Conservation (phyloP, 495 filamentous ascomycete species). For the Podospora comata region DNA sequence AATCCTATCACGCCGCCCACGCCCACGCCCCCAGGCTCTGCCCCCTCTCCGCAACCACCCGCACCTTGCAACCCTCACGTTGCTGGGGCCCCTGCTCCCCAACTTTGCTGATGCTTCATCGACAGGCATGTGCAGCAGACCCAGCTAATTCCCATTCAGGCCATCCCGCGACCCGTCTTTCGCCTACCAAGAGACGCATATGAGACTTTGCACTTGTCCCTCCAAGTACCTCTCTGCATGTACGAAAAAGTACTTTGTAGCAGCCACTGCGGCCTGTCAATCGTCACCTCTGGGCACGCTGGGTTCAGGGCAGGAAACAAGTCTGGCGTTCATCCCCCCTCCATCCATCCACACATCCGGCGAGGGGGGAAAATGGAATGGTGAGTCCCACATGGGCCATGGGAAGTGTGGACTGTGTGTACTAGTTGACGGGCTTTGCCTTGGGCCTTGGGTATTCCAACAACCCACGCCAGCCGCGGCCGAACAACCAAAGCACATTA, state of each 20-base stretch:
- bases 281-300: background rate
- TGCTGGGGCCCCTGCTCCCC: slow-evolving; percentile 4
- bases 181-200: slow-evolving; percentile 14
- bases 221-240: background rate
- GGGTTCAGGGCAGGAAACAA: slow-evolving; percentile 16
- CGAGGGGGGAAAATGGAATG: background rate
- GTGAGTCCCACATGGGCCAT: background rate
- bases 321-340: background rate
- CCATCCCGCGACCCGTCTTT: slow-evolving; percentile 24
- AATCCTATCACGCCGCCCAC: slow-evolving; percentile 6
- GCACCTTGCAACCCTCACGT: slow-evolving; percentile 1
- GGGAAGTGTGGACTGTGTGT: no score
- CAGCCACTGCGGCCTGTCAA: slow-evolving; percentile 25
- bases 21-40: background rate
- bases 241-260: slow-evolving; percentile 13
- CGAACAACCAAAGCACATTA: slow-evolving; percentile 14
- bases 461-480: slow-evolving; percentile 26
- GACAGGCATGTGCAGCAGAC: background rate
- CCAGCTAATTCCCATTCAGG: slow-evolving; percentile 15
- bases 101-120: background rate
- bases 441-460: background rate
- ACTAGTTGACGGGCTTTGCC: background rate
- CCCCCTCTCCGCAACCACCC: slow-evolving; percentile 1
- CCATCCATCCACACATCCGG: slow-evolving; percentile 12
- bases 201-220: slow-evolving; percentile 9